Base-by-base conservation (phyloP, 805 yeast species). In the Ogataea zsoltii region DNA sequence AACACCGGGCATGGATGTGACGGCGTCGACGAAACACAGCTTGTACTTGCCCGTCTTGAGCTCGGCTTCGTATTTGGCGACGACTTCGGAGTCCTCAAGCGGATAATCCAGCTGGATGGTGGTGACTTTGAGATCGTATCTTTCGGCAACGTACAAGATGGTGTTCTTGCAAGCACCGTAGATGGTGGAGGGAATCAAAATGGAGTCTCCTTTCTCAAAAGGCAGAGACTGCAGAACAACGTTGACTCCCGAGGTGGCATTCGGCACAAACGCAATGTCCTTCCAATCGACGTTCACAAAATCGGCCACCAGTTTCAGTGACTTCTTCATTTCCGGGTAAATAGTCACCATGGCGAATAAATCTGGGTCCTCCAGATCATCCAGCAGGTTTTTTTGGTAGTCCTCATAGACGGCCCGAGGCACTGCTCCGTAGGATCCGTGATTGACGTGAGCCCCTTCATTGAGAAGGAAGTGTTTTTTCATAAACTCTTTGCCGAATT, bases 1-100 rank as follows among this genome's bases (percentile, higher is more conserved):
- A 4, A 75, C 75, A 7, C 83, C 83, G 2, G 94, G 92, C 78
- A 76, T 73, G 1, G 89, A 83, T 17, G 77, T 63, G 25, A 84
- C 75, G 17, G 80, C 71, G 53, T 81, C 87, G 53, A 77, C 78
- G 43, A 84, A 55, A 14, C 79, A 77, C 49, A 79, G 49, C 34
- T 60, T 73, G 42, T 65, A 62, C 0, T 59, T 46, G 0, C 57
- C 53, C 19, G 54, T 52, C 21, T 67, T 57, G 21, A 66, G 53
- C 23, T 60, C 58, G 2, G 53, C 48, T 31, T 65, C 68, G 49
- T 69, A 70, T 19, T 48, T 56, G 0, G 51, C 48, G 7, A 76
- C 57, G 14, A 77, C 63, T 26, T 71, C 72, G 7, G 63, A 67
- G 48, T 76, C 71, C 11, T 64, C 65, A 40, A 72, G 48, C 2